Evolutionary conservation across 352 stramenopile species (phyloP), one percentile per base, ranked within the genome.

Genomic region (Phytophthora pisi): DNA sequence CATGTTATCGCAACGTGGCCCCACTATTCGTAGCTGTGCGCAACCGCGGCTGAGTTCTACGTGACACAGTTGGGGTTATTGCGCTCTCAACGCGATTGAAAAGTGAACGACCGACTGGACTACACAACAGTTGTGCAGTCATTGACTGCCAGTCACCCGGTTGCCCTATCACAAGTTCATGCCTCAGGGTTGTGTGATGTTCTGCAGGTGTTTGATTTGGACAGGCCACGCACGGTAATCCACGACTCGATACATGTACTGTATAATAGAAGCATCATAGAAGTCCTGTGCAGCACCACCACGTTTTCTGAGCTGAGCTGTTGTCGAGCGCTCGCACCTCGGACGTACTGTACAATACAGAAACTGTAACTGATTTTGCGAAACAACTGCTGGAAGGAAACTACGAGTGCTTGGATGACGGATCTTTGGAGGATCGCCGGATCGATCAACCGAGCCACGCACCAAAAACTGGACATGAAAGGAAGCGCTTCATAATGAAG

Each of bases 381-480:
- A 49, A 64, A 38, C 61, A 69, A 69, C 62, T 69, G 62, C 58
- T 69, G 1, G 38, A 16, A n/a, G 55, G 62, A 63, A 55, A 69
- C 30, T 4, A 11, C 31, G 16, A 42, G 34, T 11, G 34, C 16
- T 42, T 42, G 34, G 34, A 42, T 42, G 34, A 42, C 34, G 34
- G 20, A 42, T 42, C 36, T 13, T 13, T 42, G 36, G 11, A 13
- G 36, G 10, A 42, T 42, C 36, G 36, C 36, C 36, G 36, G 36
- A 42, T 23, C 18, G 31, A 54, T 34, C 60, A 56, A 16, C 20
- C 18, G 23, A 45, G 34, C 43, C 56, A 63, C 38, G 20, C 16
- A 40, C 34, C 34, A 24, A 43, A 20, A 53, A 61, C 6, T n/a
- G 26, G 23, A 46, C 28, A 38, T 15, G 38, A 52, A 15, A 40